Conservation (phyloP, 192 early-diverging fungal species). For the Chytriomyces confervae region DNA sequence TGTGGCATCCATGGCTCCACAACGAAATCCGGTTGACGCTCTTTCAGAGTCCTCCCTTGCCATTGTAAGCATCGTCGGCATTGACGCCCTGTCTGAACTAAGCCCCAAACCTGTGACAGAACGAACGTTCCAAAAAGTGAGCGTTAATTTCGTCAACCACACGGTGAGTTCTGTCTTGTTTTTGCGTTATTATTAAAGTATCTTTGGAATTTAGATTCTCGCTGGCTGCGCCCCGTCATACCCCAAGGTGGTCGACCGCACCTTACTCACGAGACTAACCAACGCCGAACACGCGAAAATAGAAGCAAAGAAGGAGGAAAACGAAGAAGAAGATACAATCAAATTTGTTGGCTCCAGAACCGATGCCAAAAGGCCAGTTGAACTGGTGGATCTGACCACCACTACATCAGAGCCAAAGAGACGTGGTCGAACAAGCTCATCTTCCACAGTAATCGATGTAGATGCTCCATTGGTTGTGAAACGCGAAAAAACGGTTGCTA, state of each 20-base stretch:
- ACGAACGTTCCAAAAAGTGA: background rate
- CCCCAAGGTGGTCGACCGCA: background rate
- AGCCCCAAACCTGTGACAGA: background rate
- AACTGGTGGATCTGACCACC: background rate
- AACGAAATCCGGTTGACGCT: too few species aligned
- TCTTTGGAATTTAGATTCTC: background rate
- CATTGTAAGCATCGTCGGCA: too few species aligned
- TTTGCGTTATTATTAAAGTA: background rate
- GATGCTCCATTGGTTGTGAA: too few species aligned
- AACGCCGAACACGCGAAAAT: background rate
- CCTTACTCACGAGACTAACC: background rate
- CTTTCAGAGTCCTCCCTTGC: too few species aligned
- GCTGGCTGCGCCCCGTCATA: background rate
- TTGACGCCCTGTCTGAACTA: too few species aligned
- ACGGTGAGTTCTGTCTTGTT: background rate
- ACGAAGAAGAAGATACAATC: background rate
- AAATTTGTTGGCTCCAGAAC: background rate
- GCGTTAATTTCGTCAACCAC: background rate
- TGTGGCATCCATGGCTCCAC: background rate
- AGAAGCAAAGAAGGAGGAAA: background rate
- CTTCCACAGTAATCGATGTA: too few species aligned
- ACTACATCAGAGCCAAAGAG: too few species aligned
- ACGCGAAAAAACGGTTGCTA: too few species aligned
- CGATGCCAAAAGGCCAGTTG: background rate
- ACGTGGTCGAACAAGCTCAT: too few species aligned